These are phyloP conservation scores for Penicillium bialowiezense DNA, from an alignment of 495 filamentous ascomycete genomes.

Conservation along the genomic window DNA sequence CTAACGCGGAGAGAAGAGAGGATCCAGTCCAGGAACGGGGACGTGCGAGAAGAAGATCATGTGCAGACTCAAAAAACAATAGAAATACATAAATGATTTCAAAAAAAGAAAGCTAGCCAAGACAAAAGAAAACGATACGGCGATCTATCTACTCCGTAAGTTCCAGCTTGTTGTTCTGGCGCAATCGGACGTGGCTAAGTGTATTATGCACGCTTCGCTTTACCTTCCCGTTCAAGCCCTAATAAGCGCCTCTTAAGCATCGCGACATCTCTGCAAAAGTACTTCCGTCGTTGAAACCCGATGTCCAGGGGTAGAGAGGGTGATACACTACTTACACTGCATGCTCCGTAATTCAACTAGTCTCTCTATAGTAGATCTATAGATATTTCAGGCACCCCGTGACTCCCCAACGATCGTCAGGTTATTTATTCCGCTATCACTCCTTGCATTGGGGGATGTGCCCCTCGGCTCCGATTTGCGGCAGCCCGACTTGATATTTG, in stretches of 20 bases:
- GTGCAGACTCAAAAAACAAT: conserved; percentile 6
- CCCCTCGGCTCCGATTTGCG: conserved; percentile 4
- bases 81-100: conserved; percentile 25
- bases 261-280: neutral
- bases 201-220: conserved; percentile 5
- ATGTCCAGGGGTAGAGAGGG: too few relatives aligned
- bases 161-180: conserved; percentile 10
- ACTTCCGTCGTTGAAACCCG: neutral
- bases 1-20: conserved; percentile 4
- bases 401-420: neutral
- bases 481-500: neutral
- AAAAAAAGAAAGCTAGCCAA: conserved; percentile 11
- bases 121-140: conserved; percentile 1
- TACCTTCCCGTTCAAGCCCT: neutral
- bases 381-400: conserved; percentile 10
- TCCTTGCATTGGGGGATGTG: neutral
- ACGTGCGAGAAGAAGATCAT: conserved; percentile 26
- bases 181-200: neutral
- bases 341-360: conserved; percentile 1
- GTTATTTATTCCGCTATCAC: neutral
- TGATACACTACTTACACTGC: too few relatives aligned
- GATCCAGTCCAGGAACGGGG: conserved; percentile 21
- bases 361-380: neutral
- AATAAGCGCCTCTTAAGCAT: neutral
- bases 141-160: conserved; percentile 8